A percentile compares a stretch with the other conserved stretches of the same genome.
Evolutionary conservation across 2,329 filamentous ascomycete genomes (phyloP).

Genomic region (Aspergillus sp.): DNA sequence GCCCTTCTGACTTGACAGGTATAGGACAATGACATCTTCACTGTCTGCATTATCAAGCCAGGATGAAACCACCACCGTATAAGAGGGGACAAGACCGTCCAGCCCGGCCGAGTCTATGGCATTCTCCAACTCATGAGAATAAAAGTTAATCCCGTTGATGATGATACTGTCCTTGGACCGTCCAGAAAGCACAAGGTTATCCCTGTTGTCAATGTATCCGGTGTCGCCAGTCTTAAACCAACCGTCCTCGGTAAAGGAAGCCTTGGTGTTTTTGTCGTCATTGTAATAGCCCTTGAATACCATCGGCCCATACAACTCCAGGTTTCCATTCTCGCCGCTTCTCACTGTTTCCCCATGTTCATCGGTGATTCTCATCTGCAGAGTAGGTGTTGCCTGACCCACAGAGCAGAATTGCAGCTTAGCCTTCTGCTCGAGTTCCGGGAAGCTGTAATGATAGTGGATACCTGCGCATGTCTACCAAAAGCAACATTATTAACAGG

Average conservation of each 20-base stretch:
- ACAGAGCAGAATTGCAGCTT: constrained; percentile 2
- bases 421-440: constrained; percentile 38
- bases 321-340: background rate
- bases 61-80: background rate
- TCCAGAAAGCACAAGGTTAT: constrained; percentile 1
- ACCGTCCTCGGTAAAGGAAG: background rate
- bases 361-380: background rate
- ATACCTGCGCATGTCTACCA: constrained; percentile 49
- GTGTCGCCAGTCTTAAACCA: constrained; percentile 6
- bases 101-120: constrained; percentile 1
- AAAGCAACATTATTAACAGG: background rate
- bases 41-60: constrained; percentile 1
- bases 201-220: background rate
- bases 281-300: constrained; percentile 7
- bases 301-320: constrained; percentile 2
- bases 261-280: background rate
- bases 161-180: constrained; percentile 7
- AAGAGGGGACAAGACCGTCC: background rate
- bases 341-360: background rate
- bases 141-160: constrained; percentile 3
- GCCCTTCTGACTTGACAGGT: background rate
- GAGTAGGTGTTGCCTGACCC: background rate
- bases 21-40: constrained; percentile 1
- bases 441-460: constrained; percentile 48
- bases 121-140: constrained; percentile 2